Conservation (phyloP, 768 basidiomycete species). For the Macrolepiota dolichaula region DNA sequence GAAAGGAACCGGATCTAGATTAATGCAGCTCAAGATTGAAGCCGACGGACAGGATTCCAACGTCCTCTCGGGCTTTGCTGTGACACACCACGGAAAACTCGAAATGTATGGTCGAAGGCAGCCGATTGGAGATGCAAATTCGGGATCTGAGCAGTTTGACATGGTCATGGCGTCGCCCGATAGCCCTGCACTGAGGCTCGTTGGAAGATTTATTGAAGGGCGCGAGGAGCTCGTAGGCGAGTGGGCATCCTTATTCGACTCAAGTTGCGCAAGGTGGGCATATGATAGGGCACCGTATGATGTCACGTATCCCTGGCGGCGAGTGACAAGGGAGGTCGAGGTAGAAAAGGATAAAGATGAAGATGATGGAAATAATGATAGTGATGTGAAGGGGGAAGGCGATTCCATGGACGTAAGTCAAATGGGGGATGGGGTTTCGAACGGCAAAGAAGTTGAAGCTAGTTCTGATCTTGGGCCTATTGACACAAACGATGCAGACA, state of each 20-base stretch:
- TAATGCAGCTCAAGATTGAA: background rate
- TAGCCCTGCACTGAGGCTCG: background rate
- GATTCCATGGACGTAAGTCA: too few relatives aligned
- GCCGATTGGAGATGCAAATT: background rate
- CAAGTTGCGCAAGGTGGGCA: background rate
- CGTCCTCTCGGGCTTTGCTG: background rate
- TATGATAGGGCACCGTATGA: background rate
- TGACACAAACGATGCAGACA: too few relatives aligned
- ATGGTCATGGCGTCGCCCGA: slow-evolving; percentile 4
- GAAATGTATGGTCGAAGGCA: background rate
- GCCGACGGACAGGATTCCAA: background rate
- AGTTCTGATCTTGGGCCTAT: too few relatives aligned
- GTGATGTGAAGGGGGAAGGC: too few relatives aligned
- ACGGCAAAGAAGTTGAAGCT: too few relatives aligned
- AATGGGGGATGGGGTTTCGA: too few relatives aligned
- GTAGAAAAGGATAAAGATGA: background rate
- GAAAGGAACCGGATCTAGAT: background rate
- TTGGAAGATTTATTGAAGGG: background rate
- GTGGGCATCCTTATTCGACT: background rate
- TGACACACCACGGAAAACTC: background rate
- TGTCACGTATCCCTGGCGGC: background rate
- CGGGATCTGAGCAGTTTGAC: background rate
- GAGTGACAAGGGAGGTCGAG: background rate
- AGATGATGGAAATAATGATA: too few relatives aligned
- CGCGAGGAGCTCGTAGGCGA: slow-evolving; percentile 1